These are phyloP conservation scores for Typha latifolia DNA, from an alignment of 176 grass and related monocot genomes.

Conservation along the genomic window DNA sequence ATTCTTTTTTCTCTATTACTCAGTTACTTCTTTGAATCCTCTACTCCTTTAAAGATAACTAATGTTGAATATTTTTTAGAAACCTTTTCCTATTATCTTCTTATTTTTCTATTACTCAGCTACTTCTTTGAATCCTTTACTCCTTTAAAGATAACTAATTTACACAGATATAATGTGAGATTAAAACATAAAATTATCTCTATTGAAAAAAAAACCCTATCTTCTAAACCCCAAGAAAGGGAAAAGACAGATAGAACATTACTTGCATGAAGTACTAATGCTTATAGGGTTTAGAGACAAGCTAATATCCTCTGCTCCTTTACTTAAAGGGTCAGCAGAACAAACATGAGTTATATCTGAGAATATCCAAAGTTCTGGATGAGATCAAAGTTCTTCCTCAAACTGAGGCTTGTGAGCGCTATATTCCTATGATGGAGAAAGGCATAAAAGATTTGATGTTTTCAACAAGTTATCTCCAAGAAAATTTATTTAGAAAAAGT, in stretches of 20 bases:
- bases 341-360: neutral
- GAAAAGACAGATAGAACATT: neutral
- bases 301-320: too few species aligned
- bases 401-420: neutral
- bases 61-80: too few species aligned
- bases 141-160: too few species aligned
- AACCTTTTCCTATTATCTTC: too few species aligned
- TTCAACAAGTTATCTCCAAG: neutral
- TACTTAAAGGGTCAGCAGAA: too few species aligned
- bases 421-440: neutral
- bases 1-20: too few species aligned
- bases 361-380: slow-evolving; percentile 1
- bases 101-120: too few species aligned
- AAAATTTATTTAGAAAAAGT: neutral
- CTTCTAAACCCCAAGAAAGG: neutral
- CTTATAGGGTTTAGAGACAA: neutral
- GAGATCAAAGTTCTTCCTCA: slow-evolving; percentile 1
- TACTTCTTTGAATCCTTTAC: too few species aligned
- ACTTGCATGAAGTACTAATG: neutral
- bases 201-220: neutral
- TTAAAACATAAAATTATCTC: neutral
- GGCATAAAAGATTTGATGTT: neutral
- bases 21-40: too few species aligned
- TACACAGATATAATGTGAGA: too few species aligned
- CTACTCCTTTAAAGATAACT: too few species aligned